These are phyloP conservation scores for Cystofilobasidium capitatum DNA, from an alignment of 768 basidiomycete genomes.

Conservation along the genomic window DNA sequence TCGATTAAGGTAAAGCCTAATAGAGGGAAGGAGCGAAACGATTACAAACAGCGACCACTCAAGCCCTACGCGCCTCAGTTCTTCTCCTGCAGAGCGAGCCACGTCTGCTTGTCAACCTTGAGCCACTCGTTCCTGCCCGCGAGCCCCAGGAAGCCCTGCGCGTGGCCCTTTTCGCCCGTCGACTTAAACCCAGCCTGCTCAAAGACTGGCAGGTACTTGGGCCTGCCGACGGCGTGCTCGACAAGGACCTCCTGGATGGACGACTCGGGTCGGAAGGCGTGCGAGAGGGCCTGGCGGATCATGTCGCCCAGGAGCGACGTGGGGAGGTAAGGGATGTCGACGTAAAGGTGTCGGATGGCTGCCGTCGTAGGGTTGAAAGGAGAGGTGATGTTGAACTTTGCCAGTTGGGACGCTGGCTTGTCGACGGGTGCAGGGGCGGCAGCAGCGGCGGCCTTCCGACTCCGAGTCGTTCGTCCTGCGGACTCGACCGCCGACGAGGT, in stretches of 20 bases:
- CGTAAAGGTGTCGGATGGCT: conserved; percentile 8
- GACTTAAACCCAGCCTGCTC: background rate
- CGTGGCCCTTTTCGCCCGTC: background rate
- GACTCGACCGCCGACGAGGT: background rate
- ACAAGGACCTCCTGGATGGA: background rate
- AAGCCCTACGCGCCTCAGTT: no score
- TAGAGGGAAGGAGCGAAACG: no score
- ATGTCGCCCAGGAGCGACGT: background rate
- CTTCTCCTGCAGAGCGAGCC: no score
- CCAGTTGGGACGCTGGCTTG: background rate
- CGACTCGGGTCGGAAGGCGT: background rate
- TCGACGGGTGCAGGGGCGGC: background rate
- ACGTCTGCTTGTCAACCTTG: background rate
- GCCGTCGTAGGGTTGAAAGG: background rate
- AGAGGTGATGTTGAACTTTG: background rate
- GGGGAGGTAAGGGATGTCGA: conserved; percentile 7
- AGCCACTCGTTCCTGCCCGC: background rate
- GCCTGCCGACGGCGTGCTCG: background rate
- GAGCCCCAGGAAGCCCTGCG: background rate
- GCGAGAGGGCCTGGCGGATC: conserved; percentile 9
- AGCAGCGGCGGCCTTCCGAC: background rate
- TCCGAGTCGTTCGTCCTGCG: background rate
- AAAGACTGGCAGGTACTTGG: background rate
- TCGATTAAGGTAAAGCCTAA: no score
- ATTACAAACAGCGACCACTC: background rate